These are phyloP conservation scores for Raffaelea arxii DNA, from an alignment of 2,329 filamentous ascomycete species.

Conservation along the genomic window DNA sequence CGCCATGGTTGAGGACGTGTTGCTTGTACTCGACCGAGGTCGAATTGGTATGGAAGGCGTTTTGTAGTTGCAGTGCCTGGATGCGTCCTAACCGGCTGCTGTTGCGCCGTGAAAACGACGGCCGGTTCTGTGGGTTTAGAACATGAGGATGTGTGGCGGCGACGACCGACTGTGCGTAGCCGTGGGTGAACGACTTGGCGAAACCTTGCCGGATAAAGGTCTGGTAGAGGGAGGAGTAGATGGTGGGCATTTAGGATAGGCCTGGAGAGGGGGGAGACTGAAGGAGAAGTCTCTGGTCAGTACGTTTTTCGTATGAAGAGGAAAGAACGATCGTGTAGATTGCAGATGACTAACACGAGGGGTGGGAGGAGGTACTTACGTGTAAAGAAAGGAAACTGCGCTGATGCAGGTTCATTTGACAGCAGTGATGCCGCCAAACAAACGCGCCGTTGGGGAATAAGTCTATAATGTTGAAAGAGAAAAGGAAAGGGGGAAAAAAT, in stretches of 20 bases:
- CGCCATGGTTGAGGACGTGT: slow-evolving; percentile 43
- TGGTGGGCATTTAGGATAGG: slow-evolving; percentile 81
- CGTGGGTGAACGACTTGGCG: slow-evolving; percentile 92
- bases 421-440: slow-evolving; percentile 76
- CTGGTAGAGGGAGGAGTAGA: slow-evolving; percentile 59
- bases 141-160: slow-evolving; percentile 76
- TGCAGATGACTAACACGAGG: not conserved
- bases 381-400: slow-evolving; percentile 48
- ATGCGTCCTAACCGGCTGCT: slow-evolving; percentile 45
- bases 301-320: slow-evolving; percentile 3
- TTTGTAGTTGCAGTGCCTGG: slow-evolving; percentile 59
- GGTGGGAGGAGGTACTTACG: slow-evolving; percentile 37
- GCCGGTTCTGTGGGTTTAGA: slow-evolving; percentile 63
- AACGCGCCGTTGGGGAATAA: slow-evolving; percentile 74
- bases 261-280: slow-evolving; percentile 50
- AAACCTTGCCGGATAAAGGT: slow-evolving; percentile 95
- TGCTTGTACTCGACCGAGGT: slow-evolving; percentile 48
- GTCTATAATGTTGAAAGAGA: slow-evolving; percentile 8
- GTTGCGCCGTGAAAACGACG: slow-evolving; percentile 50
- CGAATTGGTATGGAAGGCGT: slow-evolving; percentile 59
- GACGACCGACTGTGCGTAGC: slow-evolving; percentile 96
- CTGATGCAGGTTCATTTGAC: slow-evolving; percentile 98
- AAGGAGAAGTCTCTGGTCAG: slow-evolving; percentile 8
- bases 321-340: not conserved
- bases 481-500: slow-evolving; percentile 5